Percentiles rank a stretch among this genome's conserved stretches.
These are phyloP conservation scores for Nitzschia sp. DNA, from an alignment of 108 stramenopile species.

Conservation along the genomic window DNA sequence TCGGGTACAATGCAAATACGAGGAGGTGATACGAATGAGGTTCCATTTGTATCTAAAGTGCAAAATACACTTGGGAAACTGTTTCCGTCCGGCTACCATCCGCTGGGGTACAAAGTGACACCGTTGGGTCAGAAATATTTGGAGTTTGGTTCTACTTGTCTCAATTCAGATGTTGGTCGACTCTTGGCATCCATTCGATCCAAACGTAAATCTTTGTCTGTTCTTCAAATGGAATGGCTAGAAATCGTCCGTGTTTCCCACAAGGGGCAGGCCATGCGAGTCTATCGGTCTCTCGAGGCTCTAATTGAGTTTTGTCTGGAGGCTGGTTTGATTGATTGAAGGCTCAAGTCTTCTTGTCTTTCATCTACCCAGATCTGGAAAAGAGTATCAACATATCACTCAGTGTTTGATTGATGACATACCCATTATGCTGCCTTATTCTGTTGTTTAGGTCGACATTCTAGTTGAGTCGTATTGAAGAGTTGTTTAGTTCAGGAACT, in stretches of 20 bases:
- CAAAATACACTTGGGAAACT: neutral
- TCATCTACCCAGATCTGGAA: no score
- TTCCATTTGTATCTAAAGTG: no score
- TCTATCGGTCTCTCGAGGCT: slow-evolving; percentile 62
- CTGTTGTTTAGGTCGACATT: no score
- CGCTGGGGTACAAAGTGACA: slow-evolving; percentile 72
- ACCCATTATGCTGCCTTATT: no score
- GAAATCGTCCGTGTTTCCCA: slow-evolving; percentile 74
- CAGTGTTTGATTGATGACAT: no score
- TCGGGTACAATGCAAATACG: no score
- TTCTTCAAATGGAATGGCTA: slow-evolving; percentile 67
- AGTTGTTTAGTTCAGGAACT: no score
- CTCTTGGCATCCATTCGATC: slow-evolving; percentile 61
- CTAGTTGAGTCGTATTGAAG: no score
- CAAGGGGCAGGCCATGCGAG: slow-evolving; percentile 73
- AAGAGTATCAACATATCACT: no score
- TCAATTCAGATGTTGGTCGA: slow-evolving; percentile 72
- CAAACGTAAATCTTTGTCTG: slow-evolving; percentile 44
- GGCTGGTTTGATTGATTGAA: slow-evolving; percentile 67
- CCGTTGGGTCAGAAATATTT: slow-evolving; percentile 64
- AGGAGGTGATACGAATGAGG: no score
- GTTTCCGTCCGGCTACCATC: slow-evolving; percentile 70
- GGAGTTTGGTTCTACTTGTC: slow-evolving; percentile 53
- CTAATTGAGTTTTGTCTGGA: slow-evolving; percentile 68
- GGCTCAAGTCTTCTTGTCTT: no score